Evolutionary conservation across 257 asterid species (phyloP).

Genomic region (Nicotiana noctiflora): DNA sequence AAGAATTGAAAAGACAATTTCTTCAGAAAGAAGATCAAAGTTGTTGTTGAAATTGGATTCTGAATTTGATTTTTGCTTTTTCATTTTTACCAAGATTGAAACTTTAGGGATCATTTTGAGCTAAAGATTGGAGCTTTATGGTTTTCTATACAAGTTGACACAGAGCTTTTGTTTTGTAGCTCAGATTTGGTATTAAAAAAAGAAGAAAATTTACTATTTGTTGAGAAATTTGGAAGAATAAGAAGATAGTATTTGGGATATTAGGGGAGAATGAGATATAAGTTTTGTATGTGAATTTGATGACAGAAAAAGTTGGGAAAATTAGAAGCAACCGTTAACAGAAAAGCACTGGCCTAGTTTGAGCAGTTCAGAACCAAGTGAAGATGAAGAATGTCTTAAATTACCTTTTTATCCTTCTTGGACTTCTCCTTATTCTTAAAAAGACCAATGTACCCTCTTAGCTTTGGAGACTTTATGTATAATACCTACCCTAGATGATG

Average conservation of each 20-base stretch:
- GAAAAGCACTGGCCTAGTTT: slow-evolving; percentile 28
- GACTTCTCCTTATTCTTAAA: background rate
- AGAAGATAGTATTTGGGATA: background rate
- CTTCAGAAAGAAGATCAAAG: slow-evolving; percentile 70
- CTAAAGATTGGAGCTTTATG: background rate
- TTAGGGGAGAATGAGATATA: slow-evolving; percentile 6
- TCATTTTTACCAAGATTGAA: slow-evolving; percentile 38
- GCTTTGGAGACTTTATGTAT: background rate
- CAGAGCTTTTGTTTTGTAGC: background rate
- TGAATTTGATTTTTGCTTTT: slow-evolving; percentile 38
- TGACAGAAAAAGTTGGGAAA: slow-evolving; percentile 10
- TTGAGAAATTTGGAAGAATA: background rate
- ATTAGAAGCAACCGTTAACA: slow-evolving; percentile 40
- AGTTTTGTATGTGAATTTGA: background rate
- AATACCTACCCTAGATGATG: background rate
- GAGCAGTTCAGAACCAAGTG: slow-evolving; percentile 23
- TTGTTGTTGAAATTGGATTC: slow-evolving; percentile 33
- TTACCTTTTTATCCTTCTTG: slow-evolving; percentile 32
- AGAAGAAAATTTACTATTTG: background rate
- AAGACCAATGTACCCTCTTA: slow-evolving; percentile 2
- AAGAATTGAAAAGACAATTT: slow-evolving; percentile 54
- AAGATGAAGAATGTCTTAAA: slow-evolving; percentile 14
- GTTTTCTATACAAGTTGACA: background rate
- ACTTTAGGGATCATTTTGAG: background rate
- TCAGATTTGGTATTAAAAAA: background rate